Evolutionary conservation across 805 yeast genomes (phyloP), one percentile per base, ranked within the genome.

Genomic region (Scheffersomyces lignosus): DNA sequence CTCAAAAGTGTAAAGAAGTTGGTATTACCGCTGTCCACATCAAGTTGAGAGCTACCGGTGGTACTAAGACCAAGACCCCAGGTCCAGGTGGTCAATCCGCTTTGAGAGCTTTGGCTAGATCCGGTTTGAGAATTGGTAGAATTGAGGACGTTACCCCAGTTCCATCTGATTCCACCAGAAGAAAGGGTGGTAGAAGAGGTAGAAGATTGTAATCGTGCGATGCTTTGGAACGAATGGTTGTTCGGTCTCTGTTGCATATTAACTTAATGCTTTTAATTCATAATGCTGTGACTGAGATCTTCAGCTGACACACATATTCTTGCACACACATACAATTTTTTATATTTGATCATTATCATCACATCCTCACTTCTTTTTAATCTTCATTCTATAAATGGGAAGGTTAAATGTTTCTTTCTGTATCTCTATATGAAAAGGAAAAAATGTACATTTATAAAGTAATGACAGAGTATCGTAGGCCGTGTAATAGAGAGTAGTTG

Each of bases 121-220:
- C 98, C 58, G 99, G 99, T 73, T 81, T 93, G 77, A 90, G 96
- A 84, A 93, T 93, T 59, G 99, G 99, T 66, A 89, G 99, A 79
- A 93, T 93, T 63, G 99, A 95, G 82, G 99, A 93, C 75, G 99
- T 93, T 60, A 93, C 99, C 61, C 99, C 99, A 75, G 90, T 93
- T 65, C 99, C 99, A 75, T 93, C 99, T 60, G 99, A 93, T 78
- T 90, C 98, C 66, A 95, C 99, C 75, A 93, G 99, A 86, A 87
- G 91, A 88, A 95, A 93, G 95, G 99, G 99, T 88, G 99, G 99
- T 87, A 93, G 99, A 83, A 90, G 99, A 84, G 99, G 99, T 91
- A 91, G 99, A 85, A 89, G 99, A 87, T 85, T 90, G 78, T 87
- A 75, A 77, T 58, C 58, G 41, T 12, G 24, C 10, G 7, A 7